Base-by-base conservation (phyloP, 2,329 filamentous ascomycete genomes). In the Fusarium armeniacum region DNA sequence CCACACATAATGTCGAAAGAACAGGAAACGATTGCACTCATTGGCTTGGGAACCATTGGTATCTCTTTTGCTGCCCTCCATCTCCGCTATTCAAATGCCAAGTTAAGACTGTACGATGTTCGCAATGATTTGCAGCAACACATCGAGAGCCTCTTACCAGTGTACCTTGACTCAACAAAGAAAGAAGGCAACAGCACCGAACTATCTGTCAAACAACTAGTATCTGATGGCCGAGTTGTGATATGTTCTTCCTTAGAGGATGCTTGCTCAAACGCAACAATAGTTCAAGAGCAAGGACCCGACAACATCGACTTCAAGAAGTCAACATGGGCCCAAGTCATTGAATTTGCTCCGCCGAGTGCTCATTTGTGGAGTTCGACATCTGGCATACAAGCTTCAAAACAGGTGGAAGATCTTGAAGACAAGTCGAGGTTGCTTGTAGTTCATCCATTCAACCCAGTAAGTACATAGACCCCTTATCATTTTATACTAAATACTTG, bases 231-330 rank as follows among this genome's bases (percentile, higher is more conserved):
- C 2, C 47, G 67, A 0, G 12, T 72, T 3, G 9, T 49, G 12
- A 44, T 69, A 15, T 72, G 64, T 32, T 62, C 63, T 2, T 62
- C 67, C 0, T 24, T 72, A 1, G 41, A 69, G 22, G 53, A 72
- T 10, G 64, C 45, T 2, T 70, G 70, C n/a, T 53, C 64, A 0
- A 24, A 7, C 0, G 58, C 64, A 26, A 62, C 63, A 0, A 72
- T 73, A 6, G 46, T 73, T 0, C 70, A 73, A 11, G 70, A 72
- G n/a, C 70, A 73, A 30, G 70, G 70, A 0, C 70, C 70, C 1
- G 70, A 72, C 12, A 73, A 40, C 3, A 7, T 71, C 3, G 55
- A 57, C 7, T 72, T 72, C n/a, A 73, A 72, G 28, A 65, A 67
- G 32, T 46, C 62, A 3, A 71, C 58, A 15, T 72, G 69, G 69